Conservation (phyloP, 2,329 filamentous ascomycete species). For the Truncatella angustata region DNA sequence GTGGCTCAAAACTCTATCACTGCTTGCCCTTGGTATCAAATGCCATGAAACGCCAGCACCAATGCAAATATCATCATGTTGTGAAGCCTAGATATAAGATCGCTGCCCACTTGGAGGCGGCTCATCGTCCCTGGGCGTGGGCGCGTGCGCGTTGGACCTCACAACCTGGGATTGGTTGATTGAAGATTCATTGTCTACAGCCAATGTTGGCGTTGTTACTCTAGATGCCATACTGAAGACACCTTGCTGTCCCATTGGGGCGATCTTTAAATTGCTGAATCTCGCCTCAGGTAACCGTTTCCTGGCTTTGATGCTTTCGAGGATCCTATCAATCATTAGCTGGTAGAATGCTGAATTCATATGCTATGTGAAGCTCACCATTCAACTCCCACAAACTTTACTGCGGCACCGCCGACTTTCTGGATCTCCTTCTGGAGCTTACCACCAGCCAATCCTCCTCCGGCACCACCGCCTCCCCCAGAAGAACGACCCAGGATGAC, state of each 20-base stretch:
- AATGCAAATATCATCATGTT: too few species aligned
- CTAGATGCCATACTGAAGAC: constrained; percentile 53
- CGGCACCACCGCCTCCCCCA: constrained; percentile 50
- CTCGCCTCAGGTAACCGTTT: constrained; percentile 72
- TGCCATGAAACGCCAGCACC: too few species aligned
- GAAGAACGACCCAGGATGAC: constrained; percentile 71
- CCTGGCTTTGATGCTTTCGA: constrained; percentile 78
- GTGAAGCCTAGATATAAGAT: not conserved
- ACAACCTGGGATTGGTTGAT: not conserved
- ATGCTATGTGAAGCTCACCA: constrained; percentile 54
- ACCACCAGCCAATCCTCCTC: constrained; percentile 71
- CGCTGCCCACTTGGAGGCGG: constrained; percentile 12
- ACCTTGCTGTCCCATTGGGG: constrained; percentile 60
- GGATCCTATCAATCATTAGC: constrained; percentile 52
- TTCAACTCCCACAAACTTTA: constrained; percentile 79
- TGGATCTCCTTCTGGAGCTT: constrained; percentile 83
- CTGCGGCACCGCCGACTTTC: constrained; percentile 62
- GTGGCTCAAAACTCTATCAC: too few species aligned
- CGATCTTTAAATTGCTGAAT: constrained; percentile 65
- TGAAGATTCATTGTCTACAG: too few species aligned
- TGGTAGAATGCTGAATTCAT: constrained; percentile 1
- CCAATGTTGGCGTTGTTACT: constrained; percentile 10
- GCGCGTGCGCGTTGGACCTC: not conserved
- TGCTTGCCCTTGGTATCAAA: too few species aligned
- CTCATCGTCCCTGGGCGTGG: not conserved